phyloP scores from a whole-genome alignment of 2,329 filamentous ascomycete genomes.

The Diaporthe citrichinensis region DNA sequence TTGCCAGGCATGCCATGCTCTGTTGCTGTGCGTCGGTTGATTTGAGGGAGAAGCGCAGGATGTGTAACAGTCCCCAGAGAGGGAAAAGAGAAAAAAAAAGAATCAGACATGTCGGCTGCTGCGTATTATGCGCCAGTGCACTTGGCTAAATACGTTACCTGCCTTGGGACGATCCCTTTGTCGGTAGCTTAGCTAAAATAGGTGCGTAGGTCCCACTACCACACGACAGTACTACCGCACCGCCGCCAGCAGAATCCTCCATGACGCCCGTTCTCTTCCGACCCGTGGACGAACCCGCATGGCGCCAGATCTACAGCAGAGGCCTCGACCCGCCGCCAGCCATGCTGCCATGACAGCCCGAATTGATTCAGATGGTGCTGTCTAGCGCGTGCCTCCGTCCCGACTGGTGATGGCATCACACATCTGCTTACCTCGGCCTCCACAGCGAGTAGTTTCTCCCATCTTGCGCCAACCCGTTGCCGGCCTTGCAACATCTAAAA shows the following conservation, averaged over 20 bases:
- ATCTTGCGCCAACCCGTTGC: background rate
- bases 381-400: conserved; percentile 1
- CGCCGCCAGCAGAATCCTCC: conserved; percentile 20
- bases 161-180: conserved; percentile 20
- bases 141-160: conserved; percentile 18
- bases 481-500: background rate
- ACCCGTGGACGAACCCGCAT: conserved; percentile 22
- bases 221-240: background rate
- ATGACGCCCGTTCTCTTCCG: conserved; percentile 21
- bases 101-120: conserved; percentile 4
- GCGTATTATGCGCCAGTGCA: background rate
- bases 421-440: conserved; percentile 8
- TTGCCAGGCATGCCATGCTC: conserved; percentile 22
- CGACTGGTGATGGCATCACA: conserved; percentile 7
- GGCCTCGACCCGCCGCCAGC: conserved; percentile 22
- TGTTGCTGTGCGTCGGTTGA: conserved; percentile 6
- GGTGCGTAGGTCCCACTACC: background rate
- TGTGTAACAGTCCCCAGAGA: conserved; percentile 1
- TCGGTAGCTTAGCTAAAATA: background rate
- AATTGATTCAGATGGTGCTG: conserved; percentile 25
- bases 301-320: conserved; percentile 20
- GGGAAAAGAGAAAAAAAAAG: background rate
- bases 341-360: conserved; percentile 8
- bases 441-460: background rate
- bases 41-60: conserved; percentile 3